These are phyloP conservation scores for Fusarium nurragi DNA, from an alignment of 2,329 filamentous ascomycete species.

Conservation along the genomic window DNA sequence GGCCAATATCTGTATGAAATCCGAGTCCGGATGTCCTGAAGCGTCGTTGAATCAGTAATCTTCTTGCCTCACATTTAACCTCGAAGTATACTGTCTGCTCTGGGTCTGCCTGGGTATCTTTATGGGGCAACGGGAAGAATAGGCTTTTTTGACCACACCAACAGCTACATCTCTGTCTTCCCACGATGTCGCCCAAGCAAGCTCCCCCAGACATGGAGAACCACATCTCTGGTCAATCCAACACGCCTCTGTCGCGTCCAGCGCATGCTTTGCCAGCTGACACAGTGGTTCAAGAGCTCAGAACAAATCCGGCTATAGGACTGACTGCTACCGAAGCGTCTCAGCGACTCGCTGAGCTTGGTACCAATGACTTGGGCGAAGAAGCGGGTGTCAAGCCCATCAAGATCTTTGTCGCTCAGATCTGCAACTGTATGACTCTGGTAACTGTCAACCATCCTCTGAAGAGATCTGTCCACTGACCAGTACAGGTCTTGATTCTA, in stretches of 20 bases:
- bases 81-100: too few species aligned
- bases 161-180: not conserved
- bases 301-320: slow-evolving; percentile 65
- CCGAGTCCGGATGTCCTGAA: too few species aligned
- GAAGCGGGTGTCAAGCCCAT: slow-evolving; percentile 66
- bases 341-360: slow-evolving; percentile 64
- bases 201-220: slow-evolving; percentile 1
- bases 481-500: slow-evolving; percentile 58
- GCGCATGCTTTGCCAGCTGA: slow-evolving; percentile 69
- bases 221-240: slow-evolving; percentile 54
- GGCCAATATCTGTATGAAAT: too few species aligned
- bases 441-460: slow-evolving; percentile 48
- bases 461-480: not conserved
- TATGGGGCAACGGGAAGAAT: too few species aligned
- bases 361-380: slow-evolving; percentile 70
- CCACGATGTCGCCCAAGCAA: slow-evolving; percentile 7
- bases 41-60: too few species aligned
- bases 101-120: too few species aligned
- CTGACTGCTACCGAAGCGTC: slow-evolving; percentile 64
- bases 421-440: slow-evolving; percentile 75
- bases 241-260: slow-evolving; percentile 65
- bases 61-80: too few species aligned
- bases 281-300: slow-evolving; percentile 63
- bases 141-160: not conserved
- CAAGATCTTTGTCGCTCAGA: slow-evolving; percentile 71